Evolutionary conservation across 2,329 filamentous ascomycete species (phyloP).

Genomic region (Dothistroma pini): DNA sequence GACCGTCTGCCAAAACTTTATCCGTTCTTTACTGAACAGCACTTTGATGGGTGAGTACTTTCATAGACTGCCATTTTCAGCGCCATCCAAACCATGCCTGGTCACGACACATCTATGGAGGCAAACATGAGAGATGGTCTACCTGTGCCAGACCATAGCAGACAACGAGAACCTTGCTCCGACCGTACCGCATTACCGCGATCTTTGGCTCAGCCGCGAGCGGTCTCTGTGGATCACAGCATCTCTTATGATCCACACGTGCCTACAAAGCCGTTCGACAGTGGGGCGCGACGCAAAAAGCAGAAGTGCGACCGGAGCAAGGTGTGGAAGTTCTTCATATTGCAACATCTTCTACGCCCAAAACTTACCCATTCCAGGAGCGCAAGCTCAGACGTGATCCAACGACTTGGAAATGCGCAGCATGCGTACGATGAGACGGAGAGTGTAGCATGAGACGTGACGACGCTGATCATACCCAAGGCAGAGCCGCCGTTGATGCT

Average conservation of each 20-base stretch:
- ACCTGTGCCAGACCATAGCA: background rate
- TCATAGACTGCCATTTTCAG: too few relatives aligned
- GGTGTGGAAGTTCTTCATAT: background rate
- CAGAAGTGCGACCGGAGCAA: background rate
- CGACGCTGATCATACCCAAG: too few relatives aligned
- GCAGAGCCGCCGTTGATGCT: too few relatives aligned
- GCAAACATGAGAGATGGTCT: background rate
- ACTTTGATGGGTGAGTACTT: too few relatives aligned
- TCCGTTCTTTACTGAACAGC: too few relatives aligned
- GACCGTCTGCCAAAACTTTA: too few relatives aligned
- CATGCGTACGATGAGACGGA: too few relatives aligned
- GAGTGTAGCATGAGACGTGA: too few relatives aligned
- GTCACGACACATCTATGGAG: background rate
- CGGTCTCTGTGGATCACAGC: background rate
- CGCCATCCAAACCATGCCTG: too few relatives aligned
- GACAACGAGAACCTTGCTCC: background rate
- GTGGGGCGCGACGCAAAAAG: background rate
- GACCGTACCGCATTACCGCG: background rate
- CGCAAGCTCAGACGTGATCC: too few relatives aligned
- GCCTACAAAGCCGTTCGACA: background rate
- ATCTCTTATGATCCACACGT: background rate
- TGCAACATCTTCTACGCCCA: background rate
- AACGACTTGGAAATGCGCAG: too few relatives aligned
- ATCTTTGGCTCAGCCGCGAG: background rate
- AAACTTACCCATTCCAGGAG: background rate